Conservation (phyloP, 352 stramenopile genomes). For the Phytophthora vignae region DNA sequence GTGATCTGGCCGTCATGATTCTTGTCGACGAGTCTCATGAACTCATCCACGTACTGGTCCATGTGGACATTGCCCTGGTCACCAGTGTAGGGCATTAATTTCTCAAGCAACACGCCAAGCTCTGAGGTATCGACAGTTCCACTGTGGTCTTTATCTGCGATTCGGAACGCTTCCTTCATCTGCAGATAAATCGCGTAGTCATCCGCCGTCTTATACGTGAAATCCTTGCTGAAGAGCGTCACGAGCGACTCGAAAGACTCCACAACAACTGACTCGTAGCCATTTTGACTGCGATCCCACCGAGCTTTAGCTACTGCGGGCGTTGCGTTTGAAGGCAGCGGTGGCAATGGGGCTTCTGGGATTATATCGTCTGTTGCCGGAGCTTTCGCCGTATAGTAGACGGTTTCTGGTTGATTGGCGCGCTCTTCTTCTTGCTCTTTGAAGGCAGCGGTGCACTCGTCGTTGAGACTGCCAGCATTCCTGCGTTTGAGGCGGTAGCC, state of each 20-base stretch:
- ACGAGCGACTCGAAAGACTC: constrained; percentile 66
- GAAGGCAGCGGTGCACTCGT: constrained; percentile 38
- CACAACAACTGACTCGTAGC: constrained; percentile 47
- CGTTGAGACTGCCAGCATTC: constrained; percentile 38
- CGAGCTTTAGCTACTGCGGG: constrained; percentile 29
- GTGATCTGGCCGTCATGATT: constrained; percentile 72
- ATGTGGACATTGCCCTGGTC: constrained; percentile 54
- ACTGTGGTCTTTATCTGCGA: constrained; percentile 66
- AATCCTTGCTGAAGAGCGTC: constrained; percentile 67
- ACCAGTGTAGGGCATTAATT: constrained; percentile 65
- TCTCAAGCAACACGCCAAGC: constrained; percentile 68
- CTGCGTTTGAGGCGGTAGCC: constrained; percentile 25
- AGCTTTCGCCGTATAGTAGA: constrained; percentile 25
- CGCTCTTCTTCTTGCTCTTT: constrained; percentile 36
- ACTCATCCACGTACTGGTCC: constrained; percentile 81
- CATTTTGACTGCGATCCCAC: constrained; percentile 45
- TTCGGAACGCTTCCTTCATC: constrained; percentile 80
- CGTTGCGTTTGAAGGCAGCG: constrained; percentile 23
- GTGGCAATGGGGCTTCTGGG: constrained; percentile 22
- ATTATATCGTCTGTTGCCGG: constrained; percentile 23
- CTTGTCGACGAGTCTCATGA: constrained; percentile 77
- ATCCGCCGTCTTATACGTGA: constrained; percentile 57
- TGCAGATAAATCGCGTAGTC: constrained; percentile 79
- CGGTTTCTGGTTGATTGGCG: constrained; percentile 19
- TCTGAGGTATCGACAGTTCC: constrained; percentile 71